These are phyloP conservation scores for Lipomyces mesembrius DNA, from an alignment of 805 yeast species.

Conservation along the genomic window DNA sequence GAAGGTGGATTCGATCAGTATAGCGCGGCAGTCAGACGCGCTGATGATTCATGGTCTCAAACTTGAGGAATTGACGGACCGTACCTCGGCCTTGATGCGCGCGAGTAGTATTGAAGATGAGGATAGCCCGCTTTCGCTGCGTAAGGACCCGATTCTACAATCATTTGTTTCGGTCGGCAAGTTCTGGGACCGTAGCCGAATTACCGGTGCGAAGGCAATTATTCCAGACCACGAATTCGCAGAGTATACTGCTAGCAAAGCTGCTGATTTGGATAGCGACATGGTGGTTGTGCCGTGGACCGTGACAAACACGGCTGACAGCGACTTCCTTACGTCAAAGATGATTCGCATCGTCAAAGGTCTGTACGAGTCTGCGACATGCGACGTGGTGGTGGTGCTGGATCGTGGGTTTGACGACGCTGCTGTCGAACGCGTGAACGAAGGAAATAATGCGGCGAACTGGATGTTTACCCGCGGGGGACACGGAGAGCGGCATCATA, in stretches of 20 bases:
- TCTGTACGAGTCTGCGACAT: slow-evolving; percentile 23
- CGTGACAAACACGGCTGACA: neutral
- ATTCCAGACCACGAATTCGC: slow-evolving; percentile 20
- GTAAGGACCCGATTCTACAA: slow-evolving; percentile 10
- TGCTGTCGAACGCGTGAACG: neutral
- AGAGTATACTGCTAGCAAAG: slow-evolving; percentile 2
- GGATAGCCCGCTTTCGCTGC: slow-evolving; percentile 4
- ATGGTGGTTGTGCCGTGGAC: slow-evolving; percentile 13
- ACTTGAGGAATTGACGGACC: slow-evolving; percentile 20
- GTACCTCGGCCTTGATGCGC: slow-evolving; percentile 18
- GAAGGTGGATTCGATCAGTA: neutral
- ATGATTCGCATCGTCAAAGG: slow-evolving; percentile 30
- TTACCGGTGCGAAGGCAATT: slow-evolving; percentile 11
- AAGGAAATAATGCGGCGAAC: neutral
- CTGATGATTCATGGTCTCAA: slow-evolving; percentile 15
- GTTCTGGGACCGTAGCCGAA: slow-evolving; percentile 1
- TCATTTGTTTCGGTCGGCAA: slow-evolving; percentile 13
- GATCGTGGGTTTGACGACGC: slow-evolving; percentile 14
- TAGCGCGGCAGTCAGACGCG: neutral
- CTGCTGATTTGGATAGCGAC: neutral
- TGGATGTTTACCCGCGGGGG: neutral
- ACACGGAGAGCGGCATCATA: slow-evolving; percentile 12
- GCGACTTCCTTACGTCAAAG: slow-evolving; percentile 3
- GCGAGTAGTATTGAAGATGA: slow-evolving; percentile 5
- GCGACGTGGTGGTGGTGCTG: slow-evolving; percentile 9